phyloP scores from a whole-genome alignment of 2,329 filamentous ascomycete genomes.

The Fusarium sambucinum region DNA sequence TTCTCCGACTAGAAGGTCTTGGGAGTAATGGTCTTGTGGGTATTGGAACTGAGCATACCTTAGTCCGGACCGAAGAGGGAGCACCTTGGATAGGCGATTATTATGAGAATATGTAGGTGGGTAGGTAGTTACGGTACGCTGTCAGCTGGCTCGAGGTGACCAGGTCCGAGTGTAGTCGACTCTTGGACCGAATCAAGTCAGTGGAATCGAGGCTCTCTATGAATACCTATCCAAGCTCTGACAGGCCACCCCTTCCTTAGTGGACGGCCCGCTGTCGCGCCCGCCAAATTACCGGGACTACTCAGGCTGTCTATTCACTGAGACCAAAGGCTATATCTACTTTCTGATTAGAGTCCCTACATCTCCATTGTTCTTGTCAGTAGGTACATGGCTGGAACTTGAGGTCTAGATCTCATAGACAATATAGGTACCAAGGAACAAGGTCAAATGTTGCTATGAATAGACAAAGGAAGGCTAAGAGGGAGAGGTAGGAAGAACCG shows the following conservation, averaged over 20 bases:
- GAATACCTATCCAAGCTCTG: not conserved
- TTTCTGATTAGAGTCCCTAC: not conserved
- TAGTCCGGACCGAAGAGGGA: not conserved
- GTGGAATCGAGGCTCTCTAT: not conserved
- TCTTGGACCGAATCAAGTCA: not conserved
- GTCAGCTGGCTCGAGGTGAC: not conserved
- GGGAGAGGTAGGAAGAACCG: not conserved
- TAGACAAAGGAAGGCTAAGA: not conserved
- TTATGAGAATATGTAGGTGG: not conserved
- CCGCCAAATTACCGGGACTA: slow-evolving; percentile 21
- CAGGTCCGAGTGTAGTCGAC: not conserved
- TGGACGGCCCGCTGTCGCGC: slow-evolving; percentile 21
- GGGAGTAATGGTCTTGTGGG: not conserved
- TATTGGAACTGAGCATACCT: not conserved
- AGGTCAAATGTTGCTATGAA: not conserved
- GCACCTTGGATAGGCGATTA: not conserved
- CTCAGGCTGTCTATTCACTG: not conserved
- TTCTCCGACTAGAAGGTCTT: not conserved
- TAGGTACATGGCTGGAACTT: not conserved
- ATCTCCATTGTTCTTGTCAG: not conserved
- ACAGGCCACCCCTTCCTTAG: slow-evolving; percentile 25
- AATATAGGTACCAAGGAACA: not conserved
- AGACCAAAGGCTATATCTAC: not conserved
- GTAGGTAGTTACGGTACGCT: too few relatives aligned
- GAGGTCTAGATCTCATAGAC: not conserved